These are phyloP conservation scores for Candida ipomoeae DNA, from an alignment of 805 yeast species.

Conservation along the genomic window DNA sequence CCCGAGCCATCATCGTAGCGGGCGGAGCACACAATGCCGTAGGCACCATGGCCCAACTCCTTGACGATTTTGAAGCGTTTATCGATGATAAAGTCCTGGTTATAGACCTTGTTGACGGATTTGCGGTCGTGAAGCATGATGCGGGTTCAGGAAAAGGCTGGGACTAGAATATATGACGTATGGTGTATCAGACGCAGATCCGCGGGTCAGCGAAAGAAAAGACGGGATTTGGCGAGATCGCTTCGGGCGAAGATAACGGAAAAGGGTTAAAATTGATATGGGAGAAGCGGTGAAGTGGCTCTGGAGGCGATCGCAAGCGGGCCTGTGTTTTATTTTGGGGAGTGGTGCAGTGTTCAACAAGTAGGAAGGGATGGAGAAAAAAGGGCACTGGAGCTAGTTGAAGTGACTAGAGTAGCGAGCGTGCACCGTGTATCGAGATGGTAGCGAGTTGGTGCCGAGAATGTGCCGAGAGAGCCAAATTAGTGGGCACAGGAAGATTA, in stretches of 20 bases:
- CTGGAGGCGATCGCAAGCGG: too few relatives aligned
- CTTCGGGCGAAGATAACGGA: neutral
- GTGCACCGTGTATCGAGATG: too few relatives aligned
- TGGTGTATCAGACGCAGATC: neutral
- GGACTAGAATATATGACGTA: neutral
- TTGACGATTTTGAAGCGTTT: constrained; percentile 82
- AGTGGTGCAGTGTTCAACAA: too few relatives aligned
- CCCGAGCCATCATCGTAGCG: constrained; percentile 67
- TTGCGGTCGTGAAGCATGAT: constrained; percentile 27
- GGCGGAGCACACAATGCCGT: constrained; percentile 95
- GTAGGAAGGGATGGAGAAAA: too few relatives aligned
- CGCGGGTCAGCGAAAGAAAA: neutral
- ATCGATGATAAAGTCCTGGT: constrained; percentile 92
- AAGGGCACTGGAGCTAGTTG: too few relatives aligned
- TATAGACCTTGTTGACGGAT: constrained; percentile 41
- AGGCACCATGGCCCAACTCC: constrained; percentile 97
- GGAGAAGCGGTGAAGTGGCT: neutral
- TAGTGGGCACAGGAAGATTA: too few relatives aligned
- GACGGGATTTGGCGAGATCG: neutral
- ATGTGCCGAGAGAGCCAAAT: too few relatives aligned
- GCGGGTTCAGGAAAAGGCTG: neutral
- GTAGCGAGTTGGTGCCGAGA: too few relatives aligned
- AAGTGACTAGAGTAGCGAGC: too few relatives aligned
- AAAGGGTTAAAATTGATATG: neutral
- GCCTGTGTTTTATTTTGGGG: too few relatives aligned